Evolutionary conservation across 83 land plant species (phyloP).

Genomic region (Diphasiastrum complanatum): DNA sequence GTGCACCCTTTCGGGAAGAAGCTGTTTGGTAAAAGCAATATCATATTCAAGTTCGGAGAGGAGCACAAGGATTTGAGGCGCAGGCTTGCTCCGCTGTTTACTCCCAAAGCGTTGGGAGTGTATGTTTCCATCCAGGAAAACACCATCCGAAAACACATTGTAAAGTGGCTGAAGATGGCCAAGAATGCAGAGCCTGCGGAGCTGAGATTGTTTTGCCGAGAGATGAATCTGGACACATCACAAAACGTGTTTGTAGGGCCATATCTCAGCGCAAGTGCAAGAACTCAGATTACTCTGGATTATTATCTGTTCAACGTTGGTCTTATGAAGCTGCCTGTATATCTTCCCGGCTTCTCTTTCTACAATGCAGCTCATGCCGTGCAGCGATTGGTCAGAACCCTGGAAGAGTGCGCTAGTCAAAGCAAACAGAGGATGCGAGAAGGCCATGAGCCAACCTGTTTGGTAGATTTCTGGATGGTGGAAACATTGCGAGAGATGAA

Average conservation of each 20-base stretch:
- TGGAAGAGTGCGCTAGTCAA: conserved; percentile 47
- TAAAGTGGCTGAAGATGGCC: conserved; percentile 36
- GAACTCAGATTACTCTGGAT: conserved; percentile 46
- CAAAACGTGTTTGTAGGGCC: conserved; percentile 85
- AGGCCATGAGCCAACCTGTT: conserved; percentile 55
- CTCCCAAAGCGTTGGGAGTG: conserved; percentile 61
- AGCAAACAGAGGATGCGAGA: conserved; percentile 46
- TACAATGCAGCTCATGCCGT: conserved; percentile 64
- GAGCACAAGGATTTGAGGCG: conserved; percentile 82
- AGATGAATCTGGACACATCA: conserved; percentile 88
- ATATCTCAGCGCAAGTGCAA: conserved; percentile 36
- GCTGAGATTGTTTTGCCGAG: conserved; percentile 54
- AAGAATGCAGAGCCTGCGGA: conserved; percentile 24
- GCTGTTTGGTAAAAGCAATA: conserved; percentile 85
- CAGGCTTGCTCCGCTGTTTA: conserved; percentile 82
- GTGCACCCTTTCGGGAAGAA: conserved; percentile 96
- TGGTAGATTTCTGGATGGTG: conserved; percentile 83
- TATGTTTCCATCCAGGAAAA: conserved; percentile 66
- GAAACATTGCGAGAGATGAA: conserved; percentile 42
- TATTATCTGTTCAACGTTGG: conserved; percentile 83
- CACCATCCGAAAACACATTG: conserved; percentile 51
- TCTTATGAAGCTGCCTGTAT: conserved; percentile 64
- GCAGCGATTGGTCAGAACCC: conserved; percentile 46
- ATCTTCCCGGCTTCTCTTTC: conserved; percentile 81
- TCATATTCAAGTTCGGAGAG: conserved; percentile 80